These are phyloP conservation scores for Saitozyma sp. DNA, from an alignment of 768 basidiomycete species.

Conservation along the genomic window DNA sequence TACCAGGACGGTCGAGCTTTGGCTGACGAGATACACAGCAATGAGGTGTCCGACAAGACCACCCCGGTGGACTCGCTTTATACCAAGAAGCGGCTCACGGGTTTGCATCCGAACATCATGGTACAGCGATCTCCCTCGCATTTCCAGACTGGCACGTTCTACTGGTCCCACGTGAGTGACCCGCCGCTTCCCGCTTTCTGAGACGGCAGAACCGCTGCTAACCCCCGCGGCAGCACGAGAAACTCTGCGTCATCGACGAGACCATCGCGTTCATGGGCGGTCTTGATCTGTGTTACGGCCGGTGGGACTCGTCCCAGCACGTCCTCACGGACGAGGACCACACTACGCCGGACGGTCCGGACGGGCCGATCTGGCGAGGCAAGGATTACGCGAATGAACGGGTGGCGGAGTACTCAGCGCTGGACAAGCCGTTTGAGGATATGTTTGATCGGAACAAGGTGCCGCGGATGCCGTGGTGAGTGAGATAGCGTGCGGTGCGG, in stretches of 20 bases:
- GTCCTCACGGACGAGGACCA: conserved; percentile 78
- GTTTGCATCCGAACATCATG: conserved; percentile 87
- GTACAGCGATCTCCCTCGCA: conserved; percentile 97
- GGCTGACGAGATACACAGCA: conserved; percentile 57
- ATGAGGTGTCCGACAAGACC: conserved; percentile 91
- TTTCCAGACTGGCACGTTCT: conserved; percentile 94
- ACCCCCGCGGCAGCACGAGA: conserved; percentile 74
- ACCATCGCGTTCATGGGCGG: conserved; percentile 98
- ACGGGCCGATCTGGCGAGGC: conserved; percentile 82
- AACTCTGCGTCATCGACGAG: conserved; percentile 94
- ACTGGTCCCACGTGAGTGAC: conserved; percentile 89
- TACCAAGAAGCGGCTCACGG: conserved; percentile 75
- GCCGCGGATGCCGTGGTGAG: conserved; percentile 94
- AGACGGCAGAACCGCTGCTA: neutral
- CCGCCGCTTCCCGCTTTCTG: neutral
- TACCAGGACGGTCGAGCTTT: neutral
- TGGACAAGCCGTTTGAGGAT: conserved; percentile 88
- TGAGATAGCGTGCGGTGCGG: too few relatives aligned
- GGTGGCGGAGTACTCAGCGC: conserved; percentile 75
- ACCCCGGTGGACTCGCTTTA: conserved; percentile 96
- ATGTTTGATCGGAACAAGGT: conserved; percentile 89
- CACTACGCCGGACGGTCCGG: conserved; percentile 57
- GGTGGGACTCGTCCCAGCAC: conserved; percentile 97
- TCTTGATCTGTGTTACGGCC: conserved; percentile 65
- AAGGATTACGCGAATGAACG: conserved; percentile 96